Percentiles rank a stretch among this genome's conserved stretches.
These are phyloP conservation scores for Sporopachydermia cereana DNA, from an alignment of 1,139 yeast species.

Conservation along the genomic window DNA sequence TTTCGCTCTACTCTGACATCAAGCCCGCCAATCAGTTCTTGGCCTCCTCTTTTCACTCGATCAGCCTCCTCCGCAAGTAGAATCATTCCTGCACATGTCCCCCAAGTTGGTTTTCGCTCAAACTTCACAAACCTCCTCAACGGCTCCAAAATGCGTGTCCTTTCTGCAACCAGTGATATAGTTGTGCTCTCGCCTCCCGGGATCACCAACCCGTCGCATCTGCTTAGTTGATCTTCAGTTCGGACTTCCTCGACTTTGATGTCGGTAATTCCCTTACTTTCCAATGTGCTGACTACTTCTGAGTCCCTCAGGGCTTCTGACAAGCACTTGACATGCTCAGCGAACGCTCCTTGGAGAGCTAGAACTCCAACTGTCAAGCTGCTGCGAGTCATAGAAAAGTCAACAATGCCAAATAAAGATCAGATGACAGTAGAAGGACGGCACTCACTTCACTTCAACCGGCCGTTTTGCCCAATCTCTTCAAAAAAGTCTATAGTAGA, in stretches of 20 bases:
- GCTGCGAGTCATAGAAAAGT: not conserved
- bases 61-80: constrained; percentile 46
- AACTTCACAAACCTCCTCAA: constrained; percentile 39
- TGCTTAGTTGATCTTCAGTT: constrained; percentile 35
- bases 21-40: constrained; percentile 52
- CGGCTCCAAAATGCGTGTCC: constrained; percentile 47
- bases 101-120: constrained; percentile 55
- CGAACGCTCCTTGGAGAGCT: constrained; percentile 74
- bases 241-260: constrained; percentile 39
- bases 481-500: no score
- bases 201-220: constrained; percentile 51
- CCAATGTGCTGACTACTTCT: constrained; percentile 12
- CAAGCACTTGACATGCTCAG: constrained; percentile 54
- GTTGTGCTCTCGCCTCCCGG: constrained; percentile 79
- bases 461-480: no score
- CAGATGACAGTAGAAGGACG: no score
- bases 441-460: no score
- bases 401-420: no score
- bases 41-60: constrained; percentile 43
- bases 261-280: constrained; percentile 9
- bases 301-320: constrained; percentile 24
- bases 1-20: constrained; percentile 56
- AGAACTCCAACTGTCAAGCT: constrained; percentile 47
- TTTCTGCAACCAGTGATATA: constrained; percentile 60
- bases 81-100: constrained; percentile 80